Percentiles rank a stretch among this genome's conserved stretches.
Evolutionary conservation across 2,329 filamentous ascomycete species (phyloP).

Genomic region (Lomentospora prolificans): DNA sequence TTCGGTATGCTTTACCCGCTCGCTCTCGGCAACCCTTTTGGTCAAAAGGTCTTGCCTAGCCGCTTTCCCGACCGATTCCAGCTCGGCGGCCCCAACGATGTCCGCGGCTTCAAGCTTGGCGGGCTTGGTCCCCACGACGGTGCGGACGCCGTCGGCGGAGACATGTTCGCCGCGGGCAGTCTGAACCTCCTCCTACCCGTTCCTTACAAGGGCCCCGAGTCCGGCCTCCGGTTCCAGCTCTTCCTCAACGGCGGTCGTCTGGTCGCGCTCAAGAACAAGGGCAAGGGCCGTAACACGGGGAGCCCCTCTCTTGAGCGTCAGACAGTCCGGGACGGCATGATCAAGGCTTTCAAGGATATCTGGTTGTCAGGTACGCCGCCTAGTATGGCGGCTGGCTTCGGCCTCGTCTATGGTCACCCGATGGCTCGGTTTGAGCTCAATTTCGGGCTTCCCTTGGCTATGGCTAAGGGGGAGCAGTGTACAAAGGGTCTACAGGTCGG

Average conservation of each 20-base stretch:
- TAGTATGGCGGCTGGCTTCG: conserved; percentile 77
- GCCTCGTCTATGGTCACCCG: conserved; percentile 89
- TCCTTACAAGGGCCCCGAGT: conserved; percentile 71
- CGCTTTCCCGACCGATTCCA: conserved; percentile 91
- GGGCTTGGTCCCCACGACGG: conserved; percentile 86
- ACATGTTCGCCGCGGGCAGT: conserved; percentile 83
- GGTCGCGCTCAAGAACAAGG: conserved; percentile 58
- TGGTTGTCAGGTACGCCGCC: conserved; percentile 56
- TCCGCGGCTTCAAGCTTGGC: conserved; percentile 83
- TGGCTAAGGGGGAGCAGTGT: conserved; percentile 73
- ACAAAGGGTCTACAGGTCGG: conserved; percentile 90
- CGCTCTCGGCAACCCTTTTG: conserved; percentile 46
- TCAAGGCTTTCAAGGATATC: conserved; percentile 58
- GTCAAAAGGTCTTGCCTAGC: conserved; percentile 51
- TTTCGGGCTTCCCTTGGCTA: conserved; percentile 77
- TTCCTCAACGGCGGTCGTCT: conserved; percentile 88
- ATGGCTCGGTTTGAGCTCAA: conserved; percentile 92
- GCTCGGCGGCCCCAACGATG: conserved; percentile 87
- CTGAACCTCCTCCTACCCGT: conserved; percentile 79
- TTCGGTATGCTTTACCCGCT: conserved; percentile 79
- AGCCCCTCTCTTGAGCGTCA: conserved; percentile 24
- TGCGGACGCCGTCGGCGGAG: conserved; percentile 76
- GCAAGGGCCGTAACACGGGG: conserved; percentile 32
- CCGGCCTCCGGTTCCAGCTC: conserved; percentile 74
- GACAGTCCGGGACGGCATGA: conserved; percentile 44